Evolutionary conservation across 169 alveolate genomes (phyloP).

Genomic region (Eimeria sp.): DNA sequence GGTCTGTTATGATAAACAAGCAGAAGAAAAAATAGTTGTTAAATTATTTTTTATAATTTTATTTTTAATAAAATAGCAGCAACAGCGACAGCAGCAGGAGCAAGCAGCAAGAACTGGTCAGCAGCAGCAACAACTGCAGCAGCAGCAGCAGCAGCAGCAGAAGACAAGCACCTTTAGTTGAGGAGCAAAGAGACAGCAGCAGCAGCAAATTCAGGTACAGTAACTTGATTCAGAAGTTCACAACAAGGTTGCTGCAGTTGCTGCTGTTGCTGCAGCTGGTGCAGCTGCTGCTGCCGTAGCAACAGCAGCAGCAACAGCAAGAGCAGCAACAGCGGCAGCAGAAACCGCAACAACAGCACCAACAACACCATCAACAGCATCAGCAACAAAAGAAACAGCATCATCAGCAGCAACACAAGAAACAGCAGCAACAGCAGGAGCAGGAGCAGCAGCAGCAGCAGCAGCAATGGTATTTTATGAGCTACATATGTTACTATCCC

Average conservation of each 20-base stretch:
- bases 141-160: background rate
- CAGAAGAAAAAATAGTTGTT: too few species aligned
- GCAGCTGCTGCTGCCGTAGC: background rate
- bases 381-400: too few species aligned
- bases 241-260: background rate
- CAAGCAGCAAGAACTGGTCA: background rate
- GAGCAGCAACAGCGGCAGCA: slow-evolving; percentile 6
- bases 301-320: background rate
- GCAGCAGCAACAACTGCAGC: background rate
- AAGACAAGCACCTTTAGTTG: background rate
- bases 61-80: too few species aligned
- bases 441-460: slow-evolving; percentile 20
- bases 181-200: background rate
- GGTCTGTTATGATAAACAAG: background rate
- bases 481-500: slow-evolving; percentile 8
- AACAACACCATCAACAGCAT: background rate
- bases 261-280: background rate
- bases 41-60: too few species aligned
- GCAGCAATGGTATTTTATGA: slow-evolving; percentile 62
- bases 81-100: background rate
- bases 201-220: too few species aligned
- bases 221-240: too few species aligned
- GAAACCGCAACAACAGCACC: background rate
- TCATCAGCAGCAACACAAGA: background rate
- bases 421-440: background rate